phyloP scores from a whole-genome alignment of 441 rosid species.

The Adansonia madagascariensis region DNA sequence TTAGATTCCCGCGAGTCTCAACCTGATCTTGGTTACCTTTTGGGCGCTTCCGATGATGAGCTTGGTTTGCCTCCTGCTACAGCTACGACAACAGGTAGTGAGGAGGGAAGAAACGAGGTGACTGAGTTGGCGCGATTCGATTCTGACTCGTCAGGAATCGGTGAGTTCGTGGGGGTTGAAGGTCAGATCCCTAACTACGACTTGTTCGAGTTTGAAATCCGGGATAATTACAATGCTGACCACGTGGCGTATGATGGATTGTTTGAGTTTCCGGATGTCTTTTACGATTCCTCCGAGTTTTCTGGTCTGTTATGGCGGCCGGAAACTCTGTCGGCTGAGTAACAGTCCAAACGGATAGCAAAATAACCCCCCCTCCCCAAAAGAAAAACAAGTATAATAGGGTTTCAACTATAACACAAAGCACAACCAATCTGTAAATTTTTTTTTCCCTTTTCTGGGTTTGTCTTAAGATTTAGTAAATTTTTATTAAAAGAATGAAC shows the following conservation, averaged over 20 bases:
- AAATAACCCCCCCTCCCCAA: neutral
- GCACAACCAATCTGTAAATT: slow-evolving; percentile 22
- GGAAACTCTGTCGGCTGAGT: slow-evolving; percentile 54
- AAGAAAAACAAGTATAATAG: neutral
- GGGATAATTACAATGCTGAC: slow-evolving; percentile 35
- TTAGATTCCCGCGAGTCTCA: slow-evolving; percentile 56
- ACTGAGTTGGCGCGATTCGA: slow-evolving; percentile 47
- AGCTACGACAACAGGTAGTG: neutral
- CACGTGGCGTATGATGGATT: slow-evolving; percentile 48
- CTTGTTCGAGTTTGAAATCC: slow-evolving; percentile 41
- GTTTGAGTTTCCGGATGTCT: slow-evolving; percentile 53
- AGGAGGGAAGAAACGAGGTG: slow-evolving; percentile 24
- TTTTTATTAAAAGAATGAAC: neutral
- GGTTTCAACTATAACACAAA: neutral
- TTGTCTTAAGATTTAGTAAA: neutral
- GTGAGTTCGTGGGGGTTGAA: slow-evolving; percentile 56
- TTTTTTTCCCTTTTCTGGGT: neutral
- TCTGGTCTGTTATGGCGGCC: slow-evolving; percentile 48
- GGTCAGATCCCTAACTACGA: slow-evolving; percentile 51
- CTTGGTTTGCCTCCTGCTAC: slow-evolving; percentile 72
- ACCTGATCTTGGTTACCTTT: slow-evolving; percentile 70
- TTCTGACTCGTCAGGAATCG: slow-evolving; percentile 42
- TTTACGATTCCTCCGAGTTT: slow-evolving; percentile 42
- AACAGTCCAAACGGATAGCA: neutral
- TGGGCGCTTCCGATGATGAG: slow-evolving; percentile 85